Conservation (phyloP, 331 rosid species). For the Quercus lobata region DNA sequence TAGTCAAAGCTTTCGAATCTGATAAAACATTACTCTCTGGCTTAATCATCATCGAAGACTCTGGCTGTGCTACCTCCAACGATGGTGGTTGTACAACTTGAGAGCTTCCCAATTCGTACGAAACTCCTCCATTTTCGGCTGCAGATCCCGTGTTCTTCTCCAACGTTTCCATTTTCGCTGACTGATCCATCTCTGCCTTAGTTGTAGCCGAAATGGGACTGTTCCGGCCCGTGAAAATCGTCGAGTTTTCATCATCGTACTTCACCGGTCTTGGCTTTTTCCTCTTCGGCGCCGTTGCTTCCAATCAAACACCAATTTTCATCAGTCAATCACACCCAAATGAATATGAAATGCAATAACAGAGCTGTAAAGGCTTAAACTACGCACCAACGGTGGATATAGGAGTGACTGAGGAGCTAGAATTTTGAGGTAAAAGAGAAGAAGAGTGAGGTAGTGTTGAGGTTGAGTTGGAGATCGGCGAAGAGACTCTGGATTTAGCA, state of each 20-base stretch:
- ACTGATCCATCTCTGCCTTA: slow-evolving; percentile 50
- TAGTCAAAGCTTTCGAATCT: slow-evolving; percentile 40
- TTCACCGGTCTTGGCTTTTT: slow-evolving; percentile 73
- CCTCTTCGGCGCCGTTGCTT: slow-evolving; percentile 75
- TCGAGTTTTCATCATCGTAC: slow-evolving; percentile 65
- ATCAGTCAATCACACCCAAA: background rate
- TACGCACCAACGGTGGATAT: slow-evolving; percentile 76
- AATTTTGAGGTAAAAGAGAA: slow-evolving; percentile 52
- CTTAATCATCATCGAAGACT: slow-evolving; percentile 32
- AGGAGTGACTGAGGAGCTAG: slow-evolving; percentile 45
- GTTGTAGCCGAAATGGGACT: slow-evolving; percentile 47
- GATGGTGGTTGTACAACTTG: slow-evolving; percentile 21
- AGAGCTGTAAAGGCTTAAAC: slow-evolving; percentile 8
- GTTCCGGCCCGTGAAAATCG: slow-evolving; percentile 38
- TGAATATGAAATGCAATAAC: background rate
- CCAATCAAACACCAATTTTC: background rate
- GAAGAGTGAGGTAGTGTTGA: slow-evolving; percentile 30
- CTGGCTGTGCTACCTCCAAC: slow-evolving; percentile 30
- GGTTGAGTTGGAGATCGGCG: slow-evolving; percentile 72
- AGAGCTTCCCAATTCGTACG: slow-evolving; percentile 24
- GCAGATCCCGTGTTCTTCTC: slow-evolving; percentile 57
- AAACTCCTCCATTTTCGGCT: slow-evolving; percentile 44
- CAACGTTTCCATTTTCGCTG: slow-evolving; percentile 42
- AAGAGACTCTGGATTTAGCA: slow-evolving; percentile 67
- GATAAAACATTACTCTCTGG: slow-evolving; percentile 34